These are phyloP conservation scores for Sporothrix protearum DNA, from an alignment of 2,329 filamentous ascomycete genomes.

Conservation along the genomic window DNA sequence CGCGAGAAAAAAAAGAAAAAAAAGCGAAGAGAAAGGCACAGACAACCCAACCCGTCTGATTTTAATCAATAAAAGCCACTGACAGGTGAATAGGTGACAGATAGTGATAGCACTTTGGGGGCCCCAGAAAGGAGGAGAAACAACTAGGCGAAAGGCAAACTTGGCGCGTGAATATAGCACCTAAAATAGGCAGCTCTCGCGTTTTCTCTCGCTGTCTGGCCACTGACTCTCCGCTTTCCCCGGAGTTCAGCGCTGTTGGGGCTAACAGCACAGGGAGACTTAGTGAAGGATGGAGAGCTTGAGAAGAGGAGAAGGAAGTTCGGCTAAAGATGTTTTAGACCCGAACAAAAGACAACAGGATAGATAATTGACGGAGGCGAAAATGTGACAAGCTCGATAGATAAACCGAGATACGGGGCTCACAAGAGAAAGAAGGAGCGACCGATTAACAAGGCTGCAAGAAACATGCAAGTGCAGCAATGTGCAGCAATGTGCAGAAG, in stretches of 20 bases:
- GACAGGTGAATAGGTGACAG: background rate
- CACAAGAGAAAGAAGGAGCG: background rate
- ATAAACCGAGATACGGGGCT: constrained; percentile 11
- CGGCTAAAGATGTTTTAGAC: background rate
- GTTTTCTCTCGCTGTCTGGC: constrained; percentile 16
- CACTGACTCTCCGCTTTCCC: constrained; percentile 23
- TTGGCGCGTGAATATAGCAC: background rate
- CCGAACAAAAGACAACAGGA: background rate
- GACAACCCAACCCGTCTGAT: background rate
- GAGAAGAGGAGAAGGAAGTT: background rate
- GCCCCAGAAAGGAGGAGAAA: background rate
- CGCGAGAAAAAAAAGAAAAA: background rate
- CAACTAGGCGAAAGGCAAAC: background rate
- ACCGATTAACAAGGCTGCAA: background rate
- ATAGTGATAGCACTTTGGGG: background rate
- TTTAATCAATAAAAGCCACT: background rate
- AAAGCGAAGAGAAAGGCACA: background rate
- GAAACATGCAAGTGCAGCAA: constrained; percentile 1
- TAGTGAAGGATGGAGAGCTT: background rate
- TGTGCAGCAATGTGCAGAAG: background rate
- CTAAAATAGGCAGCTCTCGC: background rate
- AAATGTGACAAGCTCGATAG: background rate
- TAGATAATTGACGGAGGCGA: background rate
- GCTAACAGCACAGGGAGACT: constrained; percentile 2
- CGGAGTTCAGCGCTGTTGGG: constrained; percentile 17